Percentiles rank a stretch among this genome's conserved stretches.
These are phyloP conservation scores for Geotrichum europaeum DNA, from an alignment of 1,139 yeast genomes.

Conservation along the genomic window DNA sequence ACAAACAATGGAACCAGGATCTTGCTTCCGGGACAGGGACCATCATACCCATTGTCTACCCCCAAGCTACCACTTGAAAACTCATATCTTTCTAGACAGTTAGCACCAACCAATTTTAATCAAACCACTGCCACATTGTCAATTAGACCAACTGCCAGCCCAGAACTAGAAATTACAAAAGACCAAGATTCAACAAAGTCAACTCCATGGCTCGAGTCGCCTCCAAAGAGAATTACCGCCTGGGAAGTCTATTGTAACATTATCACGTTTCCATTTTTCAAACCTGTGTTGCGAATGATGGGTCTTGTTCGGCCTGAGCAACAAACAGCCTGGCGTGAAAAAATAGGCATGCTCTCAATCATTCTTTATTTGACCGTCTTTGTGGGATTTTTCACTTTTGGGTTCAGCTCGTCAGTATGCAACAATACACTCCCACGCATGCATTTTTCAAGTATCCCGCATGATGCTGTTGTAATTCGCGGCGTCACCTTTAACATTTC, in stretches of 20 bases:
- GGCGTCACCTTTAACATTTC: conserved; percentile 71
- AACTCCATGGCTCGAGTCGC: background rate
- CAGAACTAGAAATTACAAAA: background rate
- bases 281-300: conserved; percentile 57
- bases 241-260: conserved; percentile 75
- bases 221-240: conserved; percentile 38
- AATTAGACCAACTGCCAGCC: background rate
- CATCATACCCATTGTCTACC: conserved; percentile 4
- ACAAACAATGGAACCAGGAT: background rate
- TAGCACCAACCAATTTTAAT: background rate
- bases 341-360: conserved; percentile 67
- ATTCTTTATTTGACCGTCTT: conserved; percentile 61
- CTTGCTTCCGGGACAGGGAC: background rate
- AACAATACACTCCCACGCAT: conserved; percentile 43
- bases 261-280: conserved; percentile 86
- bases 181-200: background rate
- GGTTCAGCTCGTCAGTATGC: conserved; percentile 76
- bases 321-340: conserved; percentile 91
- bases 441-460: conserved; percentile 47
- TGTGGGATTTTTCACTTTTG: conserved; percentile 77
- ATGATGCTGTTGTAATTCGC: conserved; percentile 62
- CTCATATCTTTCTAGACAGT: background rate
- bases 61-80: background rate
- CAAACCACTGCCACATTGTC: background rate
- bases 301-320: conserved; percentile 67